phyloP scores from a whole-genome alignment of 2,329 filamentous ascomycete genomes.

The Penicillium concentricum region DNA sequence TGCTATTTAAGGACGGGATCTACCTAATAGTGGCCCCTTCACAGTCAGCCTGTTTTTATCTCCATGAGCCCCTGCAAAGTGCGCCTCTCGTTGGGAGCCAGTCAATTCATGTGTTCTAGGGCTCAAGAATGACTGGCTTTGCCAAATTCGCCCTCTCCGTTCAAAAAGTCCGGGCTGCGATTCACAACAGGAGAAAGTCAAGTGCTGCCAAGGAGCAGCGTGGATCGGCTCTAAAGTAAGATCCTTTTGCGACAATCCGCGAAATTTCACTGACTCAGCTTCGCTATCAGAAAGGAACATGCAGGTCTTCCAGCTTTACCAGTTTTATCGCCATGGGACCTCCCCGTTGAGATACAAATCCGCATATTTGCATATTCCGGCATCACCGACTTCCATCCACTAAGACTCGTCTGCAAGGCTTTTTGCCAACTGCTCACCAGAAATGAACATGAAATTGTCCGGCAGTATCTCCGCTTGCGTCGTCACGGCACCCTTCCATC shows the following conservation, averaged over 20 bases:
- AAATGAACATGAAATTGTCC: slow-evolving; percentile 43
- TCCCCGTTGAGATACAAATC: slow-evolving; percentile 45
- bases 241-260: neutral
- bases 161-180: slow-evolving; percentile 34
- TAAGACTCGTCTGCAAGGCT: slow-evolving; percentile 42
- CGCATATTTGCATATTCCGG: slow-evolving; percentile 43
- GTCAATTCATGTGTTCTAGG: slow-evolving; percentile 26
- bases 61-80: neutral
- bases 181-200: slow-evolving; percentile 29
- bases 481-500: slow-evolving; percentile 45
- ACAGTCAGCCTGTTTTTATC: neutral
- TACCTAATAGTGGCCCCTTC: neutral
- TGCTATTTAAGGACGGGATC: neutral
- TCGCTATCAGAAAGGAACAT: slow-evolving; percentile 21
- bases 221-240: slow-evolving; percentile 8
- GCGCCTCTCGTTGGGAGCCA: slow-evolving; percentile 20
- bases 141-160: slow-evolving; percentile 32
- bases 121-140: slow-evolving; percentile 36
- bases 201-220: slow-evolving; percentile 26
- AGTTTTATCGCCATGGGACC: slow-evolving; percentile 37
- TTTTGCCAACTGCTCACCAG: slow-evolving; percentile 37
- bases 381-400: slow-evolving; percentile 35
- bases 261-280: neutral
- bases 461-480: slow-evolving; percentile 42
- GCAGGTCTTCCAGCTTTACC: slow-evolving; percentile 18